A percentile compares a stretch with the other conserved stretches of the same genome.
These are phyloP conservation scores for Sphenostylis stenocarpa DNA, from an alignment of 306 rosid genomes.

Conservation along the genomic window DNA sequence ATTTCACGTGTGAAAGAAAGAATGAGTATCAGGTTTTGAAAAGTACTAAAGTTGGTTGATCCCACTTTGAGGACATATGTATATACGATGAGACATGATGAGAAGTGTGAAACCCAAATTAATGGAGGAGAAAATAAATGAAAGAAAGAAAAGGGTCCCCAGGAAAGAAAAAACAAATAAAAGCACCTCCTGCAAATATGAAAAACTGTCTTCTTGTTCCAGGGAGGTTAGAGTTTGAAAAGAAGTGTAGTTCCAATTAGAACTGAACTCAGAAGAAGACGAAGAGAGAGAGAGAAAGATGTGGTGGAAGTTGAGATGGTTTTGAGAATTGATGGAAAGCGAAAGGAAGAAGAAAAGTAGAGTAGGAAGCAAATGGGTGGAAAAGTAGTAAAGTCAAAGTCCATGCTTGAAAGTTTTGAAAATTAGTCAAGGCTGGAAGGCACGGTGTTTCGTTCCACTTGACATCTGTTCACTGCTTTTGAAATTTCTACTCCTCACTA, in stretches of 20 bases:
- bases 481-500: not conserved
- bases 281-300: not conserved
- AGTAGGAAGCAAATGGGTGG: constrained; percentile 35
- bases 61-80: constrained; percentile 31
- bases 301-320: not conserved
- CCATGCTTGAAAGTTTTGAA: constrained; percentile 46
- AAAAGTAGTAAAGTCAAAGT: constrained; percentile 87
- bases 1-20: not conserved
- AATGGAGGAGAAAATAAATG: not conserved
- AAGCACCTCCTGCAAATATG: constrained; percentile 37
- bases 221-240: constrained; percentile 43
- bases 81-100: not conserved
- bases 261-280: not conserved
- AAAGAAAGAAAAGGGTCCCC: not conserved
- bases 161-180: not conserved
- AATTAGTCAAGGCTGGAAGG: constrained; percentile 67
- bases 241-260: constrained; percentile 36
- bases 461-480: not conserved
- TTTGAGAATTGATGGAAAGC: constrained; percentile 5
- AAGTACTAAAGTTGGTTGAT: constrained; percentile 47
- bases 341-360: constrained; percentile 28
- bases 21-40: constrained; percentile 48
- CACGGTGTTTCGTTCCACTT: constrained; percentile 39
- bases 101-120: not conserved
- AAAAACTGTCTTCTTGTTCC: constrained; percentile 15